Evolutionary conservation across 176 grass and related monocot genomes (phyloP), one percentile per base, ranked within the genome.

Genomic region (Raddia guianensis): DNA sequence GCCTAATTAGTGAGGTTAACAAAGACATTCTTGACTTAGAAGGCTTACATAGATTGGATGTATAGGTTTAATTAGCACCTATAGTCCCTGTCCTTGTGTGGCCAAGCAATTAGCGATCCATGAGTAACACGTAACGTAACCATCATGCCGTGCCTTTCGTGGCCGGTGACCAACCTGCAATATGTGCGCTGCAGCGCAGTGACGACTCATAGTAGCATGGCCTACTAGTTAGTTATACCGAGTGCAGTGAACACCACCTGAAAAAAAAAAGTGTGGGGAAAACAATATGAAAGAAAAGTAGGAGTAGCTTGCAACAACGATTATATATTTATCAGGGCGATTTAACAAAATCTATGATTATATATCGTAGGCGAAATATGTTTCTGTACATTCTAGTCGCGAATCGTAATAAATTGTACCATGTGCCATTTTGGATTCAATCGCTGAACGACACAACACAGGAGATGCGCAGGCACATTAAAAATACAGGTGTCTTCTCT

Each of bases 21-120:
- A 79, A 75, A 50, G 54, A 70, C 76, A 84, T 69, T 76, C 82
- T 84, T 89, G 20, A 62, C 76, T 89, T 89, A 18, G 82, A 89
- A 89, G 87, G 63, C 76, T 80, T 61, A 34, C 44, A 34, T 11
- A 37, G 68, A 78, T 83, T 62, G 34, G 15, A 35, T 32, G 66
- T 9, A 40, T 68, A 74, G 52, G 53, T 50, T 74, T 74, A n/a
- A n/a, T n/a, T n/a, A 84, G 48, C 52, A 48, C 34, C 74, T 83
- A 5, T 40, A 83, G 54, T n/a, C 42, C 44, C 21, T 55, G 76
- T 10, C 75, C 80, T 62, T 75, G 46, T 68, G 62, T 75, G 18
- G 10, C 76, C 80, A 80, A 70, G 54, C 12, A 40, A 68, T 44
- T 53, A n/a, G 79, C 40, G 72, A 51, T 72, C 56, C 42, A 57